A percentile compares a stretch with the other conserved stretches of the same genome.
Conservation (phyloP, 805 yeast species). For the Zygosaccharomyces siamensis region DNA sequence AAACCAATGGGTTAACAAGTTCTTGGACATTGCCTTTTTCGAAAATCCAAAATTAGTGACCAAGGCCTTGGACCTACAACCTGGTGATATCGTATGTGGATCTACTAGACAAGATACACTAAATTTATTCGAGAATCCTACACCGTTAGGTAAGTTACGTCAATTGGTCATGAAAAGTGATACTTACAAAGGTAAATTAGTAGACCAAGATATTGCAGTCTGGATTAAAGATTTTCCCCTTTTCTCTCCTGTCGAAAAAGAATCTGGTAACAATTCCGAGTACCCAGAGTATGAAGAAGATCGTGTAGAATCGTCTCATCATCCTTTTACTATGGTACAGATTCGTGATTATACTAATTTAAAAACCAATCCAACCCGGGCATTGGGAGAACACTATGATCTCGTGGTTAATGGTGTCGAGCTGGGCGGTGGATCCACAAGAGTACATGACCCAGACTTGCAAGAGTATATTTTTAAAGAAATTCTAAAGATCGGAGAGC, state of each 20-base stretch:
- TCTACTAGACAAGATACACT: conserved; percentile 58
- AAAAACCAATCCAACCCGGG: conserved; percentile 49
- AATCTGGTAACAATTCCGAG: conserved; percentile 22
- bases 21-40: conserved; percentile 32
- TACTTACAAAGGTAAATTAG: conserved; percentile 38
- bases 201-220: conserved; percentile 43
- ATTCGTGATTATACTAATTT: conserved; percentile 60
- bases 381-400: conserved; percentile 90
- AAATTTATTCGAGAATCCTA: conserved; percentile 83
- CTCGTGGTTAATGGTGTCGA: conserved; percentile 91
- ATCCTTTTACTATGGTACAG: conserved; percentile 93
- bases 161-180: conserved; percentile 57
- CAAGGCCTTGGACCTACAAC: conserved; percentile 38
- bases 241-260: conserved; percentile 66
- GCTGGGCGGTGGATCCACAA: conserved; percentile 94
- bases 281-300: conserved; percentile 59
- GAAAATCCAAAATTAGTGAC: conserved; percentile 33
- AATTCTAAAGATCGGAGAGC: conserved; percentile 55
- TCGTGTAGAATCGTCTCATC: conserved; percentile 73
- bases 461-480: conserved; percentile 69
- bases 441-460: conserved; percentile 80
- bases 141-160: conserved; percentile 84
- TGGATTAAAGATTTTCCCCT: conserved; percentile 96
- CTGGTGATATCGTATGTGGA: conserved; percentile 74
- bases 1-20: conserved; percentile 41